These are phyloP conservation scores for Fusarium albidum DNA, from an alignment of 2,329 filamentous ascomycete genomes.

Conservation along the genomic window DNA sequence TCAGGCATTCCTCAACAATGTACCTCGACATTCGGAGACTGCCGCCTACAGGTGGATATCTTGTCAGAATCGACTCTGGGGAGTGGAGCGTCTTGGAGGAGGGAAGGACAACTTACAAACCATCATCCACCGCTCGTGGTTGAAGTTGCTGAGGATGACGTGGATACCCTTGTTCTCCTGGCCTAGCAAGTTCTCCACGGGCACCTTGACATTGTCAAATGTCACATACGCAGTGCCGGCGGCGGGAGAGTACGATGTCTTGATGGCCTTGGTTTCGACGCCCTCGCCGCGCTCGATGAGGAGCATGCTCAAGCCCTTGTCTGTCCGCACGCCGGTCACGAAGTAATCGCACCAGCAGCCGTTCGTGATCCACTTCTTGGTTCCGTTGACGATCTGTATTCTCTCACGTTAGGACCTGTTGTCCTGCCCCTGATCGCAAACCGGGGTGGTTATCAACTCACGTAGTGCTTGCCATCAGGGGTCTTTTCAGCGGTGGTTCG, in stretches of 20 bases:
- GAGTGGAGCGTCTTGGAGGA: neutral
- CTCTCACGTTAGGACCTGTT: neutral
- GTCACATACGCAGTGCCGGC: conserved; percentile 83
- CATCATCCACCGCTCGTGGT: conserved; percentile 87
- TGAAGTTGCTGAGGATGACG: conserved; percentile 87
- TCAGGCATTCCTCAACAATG: conserved; percentile 83
- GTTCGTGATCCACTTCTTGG: conserved; percentile 89
- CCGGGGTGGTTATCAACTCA: conserved; percentile 49
- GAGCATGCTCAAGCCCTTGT: conserved; percentile 80
- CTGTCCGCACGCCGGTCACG: conserved; percentile 80
- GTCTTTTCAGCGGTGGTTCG: conserved; percentile 82
- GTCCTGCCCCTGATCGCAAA: neutral
- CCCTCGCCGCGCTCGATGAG: conserved; percentile 78
- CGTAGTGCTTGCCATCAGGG: conserved; percentile 75
- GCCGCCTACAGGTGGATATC: conserved; percentile 48
- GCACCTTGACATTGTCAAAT: conserved; percentile 88
- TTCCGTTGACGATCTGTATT: conserved; percentile 69
- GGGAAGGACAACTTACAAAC: conserved; percentile 55
- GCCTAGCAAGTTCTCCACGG: conserved; percentile 78
- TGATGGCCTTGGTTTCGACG: conserved; percentile 79
- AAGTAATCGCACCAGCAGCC: conserved; percentile 85
- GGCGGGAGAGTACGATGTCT: conserved; percentile 81
- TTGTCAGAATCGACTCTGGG: conserved; percentile 9
- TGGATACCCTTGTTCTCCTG: conserved; percentile 87
- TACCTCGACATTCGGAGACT: conserved; percentile 71